Evolutionary conservation across 1,139 yeast species (phyloP).

Genomic region (Scheffersomyces segobiensis): DNA sequence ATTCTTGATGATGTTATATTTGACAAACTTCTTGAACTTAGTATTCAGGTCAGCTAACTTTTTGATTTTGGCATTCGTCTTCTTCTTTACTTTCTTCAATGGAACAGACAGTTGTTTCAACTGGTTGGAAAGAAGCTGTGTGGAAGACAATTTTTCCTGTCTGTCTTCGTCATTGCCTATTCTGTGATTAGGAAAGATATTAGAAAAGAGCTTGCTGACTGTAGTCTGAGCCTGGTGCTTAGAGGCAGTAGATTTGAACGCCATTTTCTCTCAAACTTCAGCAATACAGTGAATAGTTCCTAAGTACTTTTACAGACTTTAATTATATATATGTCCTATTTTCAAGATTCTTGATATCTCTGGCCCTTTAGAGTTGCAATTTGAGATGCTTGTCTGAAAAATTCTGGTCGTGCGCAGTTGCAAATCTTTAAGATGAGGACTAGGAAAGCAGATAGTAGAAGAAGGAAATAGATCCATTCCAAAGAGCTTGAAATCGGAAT

Average conservation of each 20-base stretch:
- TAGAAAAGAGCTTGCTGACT: constrained; percentile 42
- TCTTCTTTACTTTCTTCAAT: constrained; percentile 32
- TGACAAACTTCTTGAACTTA: constrained; percentile 50
- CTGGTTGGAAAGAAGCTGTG: constrained; percentile 20
- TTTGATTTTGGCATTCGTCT: constrained; percentile 33
- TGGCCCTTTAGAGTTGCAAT: not conserved
- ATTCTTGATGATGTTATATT: constrained; percentile 48
- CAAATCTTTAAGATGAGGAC: not conserved
- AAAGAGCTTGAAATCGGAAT: too few relatives aligned
- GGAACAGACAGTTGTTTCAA: constrained; percentile 11
- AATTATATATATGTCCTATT: not conserved
- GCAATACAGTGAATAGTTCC: not conserved
- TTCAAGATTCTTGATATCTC: not conserved
- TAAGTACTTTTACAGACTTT: not conserved
- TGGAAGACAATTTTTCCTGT: constrained; percentile 14
- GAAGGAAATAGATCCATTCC: not conserved
- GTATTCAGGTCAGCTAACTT: constrained; percentile 35
- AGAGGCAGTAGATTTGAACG: constrained; percentile 32
- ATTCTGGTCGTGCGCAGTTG: not conserved
- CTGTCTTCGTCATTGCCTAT: constrained; percentile 17
- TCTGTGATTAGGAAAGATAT: constrained; percentile 39
- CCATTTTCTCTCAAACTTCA: constrained; percentile 13
- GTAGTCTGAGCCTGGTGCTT: constrained; percentile 38
- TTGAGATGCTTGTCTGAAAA: not conserved
- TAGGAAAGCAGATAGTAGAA: not conserved